A percentile compares a stretch with the other conserved stretches of the same genome.
Evolutionary conservation across 2,329 filamentous ascomycete species (phyloP).

Genomic region (Nemania abortiva): DNA sequence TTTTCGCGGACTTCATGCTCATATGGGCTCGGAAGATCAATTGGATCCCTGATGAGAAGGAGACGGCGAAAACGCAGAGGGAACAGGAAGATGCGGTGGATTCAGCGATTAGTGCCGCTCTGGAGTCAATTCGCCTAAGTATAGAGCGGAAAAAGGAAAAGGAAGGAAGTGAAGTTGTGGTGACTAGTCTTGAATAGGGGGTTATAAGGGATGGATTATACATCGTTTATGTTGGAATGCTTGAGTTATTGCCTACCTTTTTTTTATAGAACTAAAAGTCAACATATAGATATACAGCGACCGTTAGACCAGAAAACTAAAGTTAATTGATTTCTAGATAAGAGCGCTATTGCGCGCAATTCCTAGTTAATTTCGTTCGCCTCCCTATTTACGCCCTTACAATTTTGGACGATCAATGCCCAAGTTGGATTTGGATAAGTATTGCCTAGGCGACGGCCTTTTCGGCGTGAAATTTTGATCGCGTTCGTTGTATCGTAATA

Average conservation of each 20-base stretch:
- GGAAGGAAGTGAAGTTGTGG: not conserved
- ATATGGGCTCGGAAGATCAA: constrained; percentile 22
- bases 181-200: not conserved
- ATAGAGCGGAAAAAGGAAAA: not conserved
- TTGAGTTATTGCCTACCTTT: not conserved
- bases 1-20: constrained; percentile 28
- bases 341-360: not conserved
- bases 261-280: not conserved
- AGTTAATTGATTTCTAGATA: not conserved
- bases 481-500: constrained; percentile 17
- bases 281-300: not conserved
- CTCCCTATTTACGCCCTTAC: not conserved
- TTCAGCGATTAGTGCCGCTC: constrained; percentile 9
- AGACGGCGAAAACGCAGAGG: constrained; percentile 5
- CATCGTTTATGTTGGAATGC: not conserved
- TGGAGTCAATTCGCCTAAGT: constrained; percentile 20
- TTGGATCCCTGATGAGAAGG: constrained; percentile 29
- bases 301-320: not conserved
- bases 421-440: not conserved
- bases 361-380: not conserved
- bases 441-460: not conserved
- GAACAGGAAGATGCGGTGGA: constrained; percentile 15
- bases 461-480: not conserved
- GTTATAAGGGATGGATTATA: not conserved
- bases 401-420: not conserved